These are phyloP conservation scores for Cavenderia fasciculata DNA, from an alignment of 78 protist species.

Conservation along the genomic window DNA sequence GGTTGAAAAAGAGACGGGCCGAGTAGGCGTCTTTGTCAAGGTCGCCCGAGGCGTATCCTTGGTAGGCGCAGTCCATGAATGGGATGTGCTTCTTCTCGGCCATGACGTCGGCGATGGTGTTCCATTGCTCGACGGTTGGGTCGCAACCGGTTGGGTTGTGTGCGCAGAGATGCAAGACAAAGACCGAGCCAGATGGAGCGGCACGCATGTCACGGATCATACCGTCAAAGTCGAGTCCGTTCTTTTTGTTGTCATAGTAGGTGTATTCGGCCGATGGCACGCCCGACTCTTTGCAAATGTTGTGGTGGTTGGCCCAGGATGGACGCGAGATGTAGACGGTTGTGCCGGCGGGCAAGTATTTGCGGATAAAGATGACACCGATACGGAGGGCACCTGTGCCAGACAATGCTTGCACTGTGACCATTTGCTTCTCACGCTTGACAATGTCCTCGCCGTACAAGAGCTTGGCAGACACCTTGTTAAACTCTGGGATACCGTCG, in stretches of 20 bases:
- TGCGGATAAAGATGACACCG: constrained; percentile 83
- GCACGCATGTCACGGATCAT: constrained; percentile 58
- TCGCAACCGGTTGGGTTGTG: constrained; percentile 99
- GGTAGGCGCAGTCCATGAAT: constrained; percentile 98
- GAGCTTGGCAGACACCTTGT: constrained; percentile 60
- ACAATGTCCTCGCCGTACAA: constrained; percentile 80
- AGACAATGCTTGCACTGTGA: constrained; percentile 93
- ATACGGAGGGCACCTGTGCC: constrained; percentile 98
- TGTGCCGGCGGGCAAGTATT: constrained; percentile 45
- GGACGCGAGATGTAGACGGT: constrained; percentile 93
- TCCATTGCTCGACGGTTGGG: constrained; percentile 97
- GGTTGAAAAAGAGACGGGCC: constrained; percentile 73
- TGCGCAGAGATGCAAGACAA: constrained; percentile 98
- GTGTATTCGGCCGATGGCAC: constrained; percentile 83
- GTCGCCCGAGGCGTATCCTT: constrained; percentile 98
- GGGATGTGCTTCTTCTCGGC: constrained; percentile 74
- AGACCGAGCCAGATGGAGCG: constrained; percentile 83
- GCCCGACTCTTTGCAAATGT: constrained; percentile 86
- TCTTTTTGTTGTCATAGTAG: constrained; percentile 51
- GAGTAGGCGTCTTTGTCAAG: constrained; percentile 92
- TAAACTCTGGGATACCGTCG: constrained; percentile 87
- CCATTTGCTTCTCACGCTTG: constrained; percentile 74
- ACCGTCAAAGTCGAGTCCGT: constrained; percentile 81
- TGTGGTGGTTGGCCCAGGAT: constrained; percentile 97
- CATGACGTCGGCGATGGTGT: constrained; percentile 69